These are phyloP conservation scores for Aurinia saxatilis DNA, from an alignment of 345 rosid genomes.

Conservation along the genomic window DNA sequence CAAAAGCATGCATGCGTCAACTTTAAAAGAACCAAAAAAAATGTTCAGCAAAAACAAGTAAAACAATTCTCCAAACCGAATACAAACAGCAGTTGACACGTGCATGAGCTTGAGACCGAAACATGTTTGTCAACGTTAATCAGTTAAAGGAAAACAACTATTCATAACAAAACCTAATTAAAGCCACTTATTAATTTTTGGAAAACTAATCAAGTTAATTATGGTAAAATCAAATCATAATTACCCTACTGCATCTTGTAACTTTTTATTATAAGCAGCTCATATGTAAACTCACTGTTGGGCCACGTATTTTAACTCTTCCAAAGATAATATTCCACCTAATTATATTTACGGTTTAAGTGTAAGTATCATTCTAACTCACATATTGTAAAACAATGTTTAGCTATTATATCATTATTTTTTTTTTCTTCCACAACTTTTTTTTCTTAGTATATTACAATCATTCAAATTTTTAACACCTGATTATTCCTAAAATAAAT, in stretches of 20 bases:
- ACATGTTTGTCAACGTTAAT: conserved; percentile 15
- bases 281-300: conserved; percentile 4
- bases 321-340: background rate
- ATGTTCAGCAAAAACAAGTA: conserved; percentile 3
- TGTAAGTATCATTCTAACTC: background rate
- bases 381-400: background rate
- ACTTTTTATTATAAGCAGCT: conserved; percentile 9
- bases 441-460: too few species aligned
- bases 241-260: background rate
- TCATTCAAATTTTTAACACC: too few species aligned
- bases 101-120: conserved; percentile 11
- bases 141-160: background rate
- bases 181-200: background rate
- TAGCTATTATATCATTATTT: too few species aligned
- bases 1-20: conserved; percentile 27
- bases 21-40: background rate
- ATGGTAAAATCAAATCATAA: conserved; percentile 11
- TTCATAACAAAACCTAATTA: background rate
- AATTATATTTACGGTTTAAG: background rate
- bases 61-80: background rate
- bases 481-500: too few species aligned
- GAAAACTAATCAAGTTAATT: background rate
- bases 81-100: conserved; percentile 22
- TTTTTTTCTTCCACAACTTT: too few species aligned
- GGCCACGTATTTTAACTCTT: conserved; percentile 6